Evolutionary conservation across 805 yeast species (phyloP), one percentile per base, ranked within the genome.

Genomic region (Trichomonascus vanleenenianus): DNA sequence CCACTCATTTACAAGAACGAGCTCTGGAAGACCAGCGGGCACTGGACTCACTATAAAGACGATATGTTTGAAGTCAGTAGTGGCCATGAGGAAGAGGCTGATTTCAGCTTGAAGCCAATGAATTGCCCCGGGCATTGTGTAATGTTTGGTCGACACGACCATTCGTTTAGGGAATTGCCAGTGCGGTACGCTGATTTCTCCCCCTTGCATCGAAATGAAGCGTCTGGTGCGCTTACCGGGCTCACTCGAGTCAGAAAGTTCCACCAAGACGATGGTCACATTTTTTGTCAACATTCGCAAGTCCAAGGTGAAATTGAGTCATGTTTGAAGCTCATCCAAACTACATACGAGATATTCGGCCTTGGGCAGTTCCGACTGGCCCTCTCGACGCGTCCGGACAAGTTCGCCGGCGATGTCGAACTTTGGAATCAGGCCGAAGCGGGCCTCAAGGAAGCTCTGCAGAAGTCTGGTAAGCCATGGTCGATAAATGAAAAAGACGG

Each of bases 251-350:
- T 93, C 2, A 76, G 98, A 48, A 72, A 96, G 51, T 93, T 93
- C 66, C 98, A 93, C 64, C 98, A 93, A 66, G 98, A 93, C 63
- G 98, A 93, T 62, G 97, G 97, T 6, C 98, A 93, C 57, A 89
- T 93, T 22, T 93, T 93, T 62, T 93, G 98, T 60, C 77, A 82
- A 1, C 71, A 75, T 31, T 78, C 74, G 5, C 98, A 93, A 65
- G 81, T 93, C 40, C 75, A 74, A 41, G 56, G 62, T 27, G 98
- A 93, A 59, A 88, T 93, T 41, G 57, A 71, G 8, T 75, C 78
- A 45, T 84, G 93, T 10, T 70, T 93, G 47, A 73, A 78, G 56
- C 69, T 93, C 57, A 76, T 93, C 44, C 83, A 81, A 56, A 74
- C 82, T 50, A 80, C 89, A 31, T 93, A 93, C 60, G 67, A 69